A percentile compares a stretch with the other conserved stretches of the same genome.
Evolutionary conservation across 1,284 basidiomycete genomes (phyloP).

Genomic region (Cutaneotrichosporon mucoides): DNA sequence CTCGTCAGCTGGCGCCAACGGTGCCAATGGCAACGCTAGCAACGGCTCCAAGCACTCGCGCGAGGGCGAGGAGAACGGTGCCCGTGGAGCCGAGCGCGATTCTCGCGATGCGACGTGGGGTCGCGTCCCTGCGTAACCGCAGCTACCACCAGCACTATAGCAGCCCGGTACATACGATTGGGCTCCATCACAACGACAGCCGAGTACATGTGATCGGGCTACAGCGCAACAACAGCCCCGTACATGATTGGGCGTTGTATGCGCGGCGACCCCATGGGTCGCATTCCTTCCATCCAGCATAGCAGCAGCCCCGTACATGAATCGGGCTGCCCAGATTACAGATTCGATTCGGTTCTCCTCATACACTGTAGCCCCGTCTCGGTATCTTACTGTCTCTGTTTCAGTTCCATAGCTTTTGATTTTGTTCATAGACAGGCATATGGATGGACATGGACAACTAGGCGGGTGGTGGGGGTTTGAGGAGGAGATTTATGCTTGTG

Average conservation of each 20-base stretch:
- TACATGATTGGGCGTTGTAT: too few species aligned
- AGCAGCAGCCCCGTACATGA: too few species aligned
- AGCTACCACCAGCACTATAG: neutral
- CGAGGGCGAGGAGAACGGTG: too few species aligned
- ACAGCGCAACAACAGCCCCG: too few species aligned
- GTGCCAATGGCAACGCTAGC: neutral
- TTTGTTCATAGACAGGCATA: neutral
- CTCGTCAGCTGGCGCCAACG: neutral
- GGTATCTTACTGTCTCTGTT: neutral
- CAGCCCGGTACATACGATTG: neutral
- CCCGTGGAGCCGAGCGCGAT: slow-evolving; percentile 1
- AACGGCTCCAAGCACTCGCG: neutral
- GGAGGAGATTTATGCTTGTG: neutral
- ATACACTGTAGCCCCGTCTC: neutral
- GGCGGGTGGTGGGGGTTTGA: too few species aligned
- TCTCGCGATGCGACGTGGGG: slow-evolving; percentile 7
- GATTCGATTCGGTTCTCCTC: neutral
- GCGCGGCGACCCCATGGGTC: too few species aligned
- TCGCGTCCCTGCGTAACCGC: slow-evolving; percentile 4
- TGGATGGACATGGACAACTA: neutral
- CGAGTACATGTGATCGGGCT: too few species aligned
- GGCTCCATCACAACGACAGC: neutral
- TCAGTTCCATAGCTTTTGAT: neutral
- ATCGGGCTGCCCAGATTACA: too few species aligned
- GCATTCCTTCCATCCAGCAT: too few species aligned